Evolutionary conservation across 2,329 filamentous ascomycete species (phyloP).

Genomic region (Fusarium proliferatum): DNA sequence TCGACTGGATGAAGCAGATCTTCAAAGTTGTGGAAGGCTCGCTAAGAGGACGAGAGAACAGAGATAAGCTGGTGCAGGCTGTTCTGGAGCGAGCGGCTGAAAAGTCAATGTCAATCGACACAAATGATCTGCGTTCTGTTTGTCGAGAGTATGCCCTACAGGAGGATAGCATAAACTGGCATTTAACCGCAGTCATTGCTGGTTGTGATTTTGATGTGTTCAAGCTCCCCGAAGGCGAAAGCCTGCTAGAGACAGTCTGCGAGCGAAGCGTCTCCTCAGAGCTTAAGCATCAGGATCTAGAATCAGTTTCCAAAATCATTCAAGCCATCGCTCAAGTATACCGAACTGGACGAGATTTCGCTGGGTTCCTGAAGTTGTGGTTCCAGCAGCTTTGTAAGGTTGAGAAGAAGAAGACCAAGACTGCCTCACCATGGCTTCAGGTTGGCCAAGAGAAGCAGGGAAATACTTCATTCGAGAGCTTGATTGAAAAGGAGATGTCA

Average conservation of each 20-base stretch:
- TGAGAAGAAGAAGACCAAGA: slow-evolving; percentile 45
- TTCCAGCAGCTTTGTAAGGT: slow-evolving; percentile 54
- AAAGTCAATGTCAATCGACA: slow-evolving; percentile 51
- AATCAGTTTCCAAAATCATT: slow-evolving; percentile 51
- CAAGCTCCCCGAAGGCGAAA: slow-evolving; percentile 52
- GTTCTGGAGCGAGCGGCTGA: slow-evolving; percentile 47
- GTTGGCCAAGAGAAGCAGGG: slow-evolving; percentile 37
- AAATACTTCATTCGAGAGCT: slow-evolving; percentile 30
- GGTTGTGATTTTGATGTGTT: slow-evolving; percentile 62
- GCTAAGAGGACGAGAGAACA: slow-evolving; percentile 40
- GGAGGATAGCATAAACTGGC: slow-evolving; percentile 54
- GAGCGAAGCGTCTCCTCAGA: slow-evolving; percentile 46
- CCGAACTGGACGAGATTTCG: slow-evolving; percentile 56
- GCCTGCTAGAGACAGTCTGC: slow-evolving; percentile 55
- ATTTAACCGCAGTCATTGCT: slow-evolving; percentile 54
- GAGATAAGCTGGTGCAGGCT: slow-evolving; percentile 46
- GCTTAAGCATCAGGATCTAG: slow-evolving; percentile 30
- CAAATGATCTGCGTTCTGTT: slow-evolving; percentile 55
- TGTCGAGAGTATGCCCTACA: slow-evolving; percentile 57
- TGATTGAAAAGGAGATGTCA: slow-evolving; percentile 58
- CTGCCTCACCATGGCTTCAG: slow-evolving; percentile 50
- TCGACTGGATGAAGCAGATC: slow-evolving; percentile 53
- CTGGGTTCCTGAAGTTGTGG: slow-evolving; percentile 61
- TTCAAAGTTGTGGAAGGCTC: slow-evolving; percentile 49
- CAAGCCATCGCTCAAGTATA: slow-evolving; percentile 58